phyloP scores from a whole-genome alignment of 257 asterid genomes.

The Osmanthus fragrans region DNA sequence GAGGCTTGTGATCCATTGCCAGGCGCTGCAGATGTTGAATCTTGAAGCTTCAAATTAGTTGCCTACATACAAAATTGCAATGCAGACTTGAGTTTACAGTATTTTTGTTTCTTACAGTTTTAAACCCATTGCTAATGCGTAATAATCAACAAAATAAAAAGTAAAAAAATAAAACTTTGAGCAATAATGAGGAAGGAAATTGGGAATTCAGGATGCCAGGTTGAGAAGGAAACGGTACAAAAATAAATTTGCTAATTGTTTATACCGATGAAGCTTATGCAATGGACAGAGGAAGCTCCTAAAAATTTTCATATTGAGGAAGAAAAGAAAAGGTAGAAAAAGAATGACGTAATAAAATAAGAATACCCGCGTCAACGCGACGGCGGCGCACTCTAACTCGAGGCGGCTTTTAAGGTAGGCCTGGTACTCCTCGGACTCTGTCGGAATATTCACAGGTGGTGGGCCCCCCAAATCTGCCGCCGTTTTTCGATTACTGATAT shows the following conservation, averaged over 20 bases:
- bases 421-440: slow-evolving; percentile 66
- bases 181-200: not conserved
- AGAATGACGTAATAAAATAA: not conserved
- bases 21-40: slow-evolving; percentile 35
- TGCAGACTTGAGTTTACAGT: not conserved
- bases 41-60: slow-evolving; percentile 43
- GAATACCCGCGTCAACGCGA: slow-evolving; percentile 72
- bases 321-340: not conserved
- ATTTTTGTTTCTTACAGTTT: not conserved
- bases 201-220: not conserved
- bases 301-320: not conserved
- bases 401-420: slow-evolving; percentile 73
- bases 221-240: not conserved
- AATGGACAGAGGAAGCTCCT: not conserved
- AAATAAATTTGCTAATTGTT: not conserved
- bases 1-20: slow-evolving; percentile 52
- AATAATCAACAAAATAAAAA: not conserved
- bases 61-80: slow-evolving; percentile 39
- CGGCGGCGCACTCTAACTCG: slow-evolving; percentile 91
- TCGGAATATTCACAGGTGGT: slow-evolving; percentile 36
- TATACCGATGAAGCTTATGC: not conserved
- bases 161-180: not conserved
- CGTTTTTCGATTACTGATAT: slow-evolving; percentile 10
- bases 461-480: slow-evolving; percentile 23
- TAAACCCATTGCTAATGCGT: not conserved